Conservation (phyloP, 73 alveolate genomes). For the Symbiodinium pilosum region DNA sequence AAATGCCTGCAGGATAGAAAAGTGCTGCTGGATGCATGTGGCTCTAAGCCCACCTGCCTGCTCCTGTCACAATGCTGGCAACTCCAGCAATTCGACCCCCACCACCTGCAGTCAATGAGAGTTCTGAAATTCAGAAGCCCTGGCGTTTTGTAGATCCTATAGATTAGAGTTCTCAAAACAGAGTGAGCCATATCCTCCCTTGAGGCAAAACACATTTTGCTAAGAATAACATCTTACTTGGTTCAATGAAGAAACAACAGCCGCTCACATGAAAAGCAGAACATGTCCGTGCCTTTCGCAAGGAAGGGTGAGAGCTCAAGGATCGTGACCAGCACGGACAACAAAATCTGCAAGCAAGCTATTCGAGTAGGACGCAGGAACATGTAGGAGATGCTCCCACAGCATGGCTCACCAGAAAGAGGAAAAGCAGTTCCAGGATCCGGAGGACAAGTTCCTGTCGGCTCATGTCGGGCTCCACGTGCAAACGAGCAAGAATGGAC, state of each 20-base stretch:
- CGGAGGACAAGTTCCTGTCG: neutral
- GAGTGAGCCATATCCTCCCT: too few species aligned
- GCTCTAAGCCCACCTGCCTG: conserved; percentile 48
- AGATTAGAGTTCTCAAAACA: too few species aligned
- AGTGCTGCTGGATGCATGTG: neutral
- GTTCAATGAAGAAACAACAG: neutral
- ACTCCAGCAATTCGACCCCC: conserved; percentile 28
- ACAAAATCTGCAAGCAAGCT: neutral
- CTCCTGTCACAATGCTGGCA: conserved; percentile 60
- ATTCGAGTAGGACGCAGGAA: neutral
- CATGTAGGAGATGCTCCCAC: neutral
- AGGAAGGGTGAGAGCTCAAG: conserved; percentile 46
- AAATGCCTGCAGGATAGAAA: neutral
- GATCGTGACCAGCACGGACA: conserved; percentile 24
- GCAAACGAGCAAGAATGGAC: too few species aligned
- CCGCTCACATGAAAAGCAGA: too few species aligned
- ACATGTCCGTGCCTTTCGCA: conserved; percentile 51
- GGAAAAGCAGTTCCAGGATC: neutral
- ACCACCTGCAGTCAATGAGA: neutral
- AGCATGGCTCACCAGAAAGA: neutral
- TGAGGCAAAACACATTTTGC: too few species aligned
- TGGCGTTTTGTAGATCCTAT: too few species aligned
- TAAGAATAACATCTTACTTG: too few species aligned
- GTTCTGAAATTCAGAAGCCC: too few species aligned
- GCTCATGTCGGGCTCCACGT: too few species aligned